phyloP scores from a whole-genome alignment of 1,284 basidiomycete species.

The Rhizopogon hawkerae region DNA sequence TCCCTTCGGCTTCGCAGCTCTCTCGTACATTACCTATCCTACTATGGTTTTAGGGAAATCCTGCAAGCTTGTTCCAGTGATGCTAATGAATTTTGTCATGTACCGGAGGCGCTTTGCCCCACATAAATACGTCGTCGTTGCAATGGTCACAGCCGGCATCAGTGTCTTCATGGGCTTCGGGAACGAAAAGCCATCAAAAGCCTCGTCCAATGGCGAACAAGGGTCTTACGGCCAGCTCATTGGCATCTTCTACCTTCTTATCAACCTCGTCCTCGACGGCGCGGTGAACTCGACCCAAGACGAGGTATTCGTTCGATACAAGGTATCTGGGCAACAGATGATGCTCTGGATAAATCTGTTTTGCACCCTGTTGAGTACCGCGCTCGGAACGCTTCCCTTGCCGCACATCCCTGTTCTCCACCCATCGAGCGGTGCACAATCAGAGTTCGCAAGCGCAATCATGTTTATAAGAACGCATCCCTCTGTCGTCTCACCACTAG shows the following conservation, averaged over 20 bases:
- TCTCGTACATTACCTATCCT: slow-evolving; percentile 95
- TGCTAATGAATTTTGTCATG: slow-evolving; percentile 88
- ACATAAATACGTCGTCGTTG: slow-evolving; percentile 92
- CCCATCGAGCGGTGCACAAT: slow-evolving; percentile 46
- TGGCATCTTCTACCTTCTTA: slow-evolving; percentile 65
- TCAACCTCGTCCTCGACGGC: slow-evolving; percentile 90
- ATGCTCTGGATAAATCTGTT: slow-evolving; percentile 97
- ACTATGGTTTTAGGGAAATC: slow-evolving; percentile 98
- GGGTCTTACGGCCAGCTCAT: slow-evolving; percentile 48
- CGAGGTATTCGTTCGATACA: slow-evolving; percentile 79
- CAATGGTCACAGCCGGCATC: slow-evolving; percentile 89
- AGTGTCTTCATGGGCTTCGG: slow-evolving; percentile 92
- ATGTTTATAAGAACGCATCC: slow-evolving; percentile 78
- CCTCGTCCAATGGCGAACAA: slow-evolving; percentile 30
- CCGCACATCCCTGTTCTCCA: slow-evolving; percentile 73
- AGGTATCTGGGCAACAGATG: slow-evolving; percentile 93
- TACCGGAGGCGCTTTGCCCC: slow-evolving; percentile 86
- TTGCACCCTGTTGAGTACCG: slow-evolving; percentile 61
- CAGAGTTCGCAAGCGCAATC: slow-evolving; percentile 65
- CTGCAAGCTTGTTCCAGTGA: slow-evolving; percentile 95
- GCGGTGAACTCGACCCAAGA: slow-evolving; percentile 98
- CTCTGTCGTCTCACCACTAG: slow-evolving; percentile 65
- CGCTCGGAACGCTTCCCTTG: slow-evolving; percentile 61
- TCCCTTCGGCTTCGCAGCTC: slow-evolving; percentile 90
- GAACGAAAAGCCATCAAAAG: slow-evolving; percentile 44